Conservation (phyloP, 495 filamentous ascomycete species). For the Coniosporium apollinis region DNA sequence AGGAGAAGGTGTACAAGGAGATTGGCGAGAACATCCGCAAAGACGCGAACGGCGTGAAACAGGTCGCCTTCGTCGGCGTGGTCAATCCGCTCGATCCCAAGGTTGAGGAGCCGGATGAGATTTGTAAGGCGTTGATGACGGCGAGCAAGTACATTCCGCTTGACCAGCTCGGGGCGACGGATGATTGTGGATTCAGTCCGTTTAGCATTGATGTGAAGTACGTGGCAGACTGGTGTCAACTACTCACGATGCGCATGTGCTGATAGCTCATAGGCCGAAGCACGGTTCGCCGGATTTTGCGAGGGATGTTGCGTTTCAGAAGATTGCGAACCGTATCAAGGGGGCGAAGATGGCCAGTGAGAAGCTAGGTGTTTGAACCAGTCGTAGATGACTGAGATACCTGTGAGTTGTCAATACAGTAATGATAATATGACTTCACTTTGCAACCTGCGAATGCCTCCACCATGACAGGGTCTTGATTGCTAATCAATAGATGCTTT, state of each 20-base stretch:
- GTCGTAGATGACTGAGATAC: too few species aligned
- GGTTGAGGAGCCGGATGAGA: slow-evolving; percentile 24
- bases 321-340: slow-evolving; percentile 24
- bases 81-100: slow-evolving; percentile 22
- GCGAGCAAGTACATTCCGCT: slow-evolving; percentile 24
- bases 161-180: slow-evolving; percentile 27
- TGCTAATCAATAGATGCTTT: too few species aligned
- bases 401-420: too few species aligned
- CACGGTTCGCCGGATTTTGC: slow-evolving; percentile 28
- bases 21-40: slow-evolving; percentile 21
- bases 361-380: slow-evolving; percentile 18
- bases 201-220: slow-evolving; percentile 5
- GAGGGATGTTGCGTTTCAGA: slow-evolving; percentile 25
- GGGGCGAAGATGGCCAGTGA: slow-evolving; percentile 24
- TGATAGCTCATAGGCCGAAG: too few species aligned
- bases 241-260: too few species aligned
- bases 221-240: too few species aligned
- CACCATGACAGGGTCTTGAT: too few species aligned
- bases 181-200: slow-evolving; percentile 22
- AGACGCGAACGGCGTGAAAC: slow-evolving; percentile 25
- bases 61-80: slow-evolving; percentile 26
- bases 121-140: slow-evolving; percentile 20
- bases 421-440: too few species aligned
- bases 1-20: slow-evolving; percentile 23
- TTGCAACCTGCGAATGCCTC: too few species aligned